A percentile compares a stretch with the other conserved stretches of the same genome.
phyloP scores from a whole-genome alignment of 139 green algal genomes.

The Coccomyxa sp. region DNA sequence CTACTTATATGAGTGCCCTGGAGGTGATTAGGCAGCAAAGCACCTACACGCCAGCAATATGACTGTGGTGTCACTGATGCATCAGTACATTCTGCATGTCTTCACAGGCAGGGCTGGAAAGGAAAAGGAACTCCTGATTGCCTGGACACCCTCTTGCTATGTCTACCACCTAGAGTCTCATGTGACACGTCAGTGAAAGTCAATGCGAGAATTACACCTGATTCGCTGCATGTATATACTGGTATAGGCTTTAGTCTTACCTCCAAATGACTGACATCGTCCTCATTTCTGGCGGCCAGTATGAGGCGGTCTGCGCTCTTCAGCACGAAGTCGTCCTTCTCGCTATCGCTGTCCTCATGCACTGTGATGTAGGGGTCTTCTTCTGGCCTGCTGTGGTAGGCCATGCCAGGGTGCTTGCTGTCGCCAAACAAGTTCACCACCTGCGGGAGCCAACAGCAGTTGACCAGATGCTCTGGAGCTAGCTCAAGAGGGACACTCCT shows the following conservation, averaged over 20 bases:
- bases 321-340: slow-evolving; percentile 55
- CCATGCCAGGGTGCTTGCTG: slow-evolving; percentile 37
- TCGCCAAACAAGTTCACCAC: slow-evolving; percentile 22
- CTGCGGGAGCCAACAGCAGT: too few species aligned
- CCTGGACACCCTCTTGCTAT: too few species aligned
- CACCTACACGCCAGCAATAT: not conserved
- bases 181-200: too few species aligned
- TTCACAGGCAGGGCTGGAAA: too few species aligned
- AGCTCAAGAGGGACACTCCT: too few species aligned
- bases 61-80: not conserved
- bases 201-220: too few species aligned
- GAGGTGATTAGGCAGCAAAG: too few species aligned
- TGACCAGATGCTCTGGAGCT: too few species aligned
- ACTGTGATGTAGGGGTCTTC: slow-evolving; percentile 64
- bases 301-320: slow-evolving; percentile 82
- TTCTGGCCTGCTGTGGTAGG: slow-evolving; percentile 26
- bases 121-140: too few species aligned
- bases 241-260: slow-evolving; percentile 23
- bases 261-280: slow-evolving; percentile 91
- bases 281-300: slow-evolving; percentile 85
- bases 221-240: too few species aligned
- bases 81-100: not conserved
- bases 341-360: slow-evolving; percentile 51
- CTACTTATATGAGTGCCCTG: too few species aligned
- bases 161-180: too few species aligned